Conservation (phyloP, 1,284 basidiomycete species). For the Peniophora sp. region DNA sequence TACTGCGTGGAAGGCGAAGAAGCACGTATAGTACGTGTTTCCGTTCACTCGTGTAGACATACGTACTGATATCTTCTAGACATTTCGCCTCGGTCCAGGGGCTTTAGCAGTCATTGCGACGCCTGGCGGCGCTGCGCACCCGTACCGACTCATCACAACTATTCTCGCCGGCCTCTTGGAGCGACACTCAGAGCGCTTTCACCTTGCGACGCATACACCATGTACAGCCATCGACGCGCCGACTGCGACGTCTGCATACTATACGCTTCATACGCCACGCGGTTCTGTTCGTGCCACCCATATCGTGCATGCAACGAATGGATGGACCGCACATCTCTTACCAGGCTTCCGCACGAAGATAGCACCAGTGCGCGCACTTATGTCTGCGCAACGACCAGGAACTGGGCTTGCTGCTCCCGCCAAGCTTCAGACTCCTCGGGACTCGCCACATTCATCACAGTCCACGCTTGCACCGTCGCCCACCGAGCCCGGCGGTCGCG, state of each 20-base stretch:
- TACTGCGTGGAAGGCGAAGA: slow-evolving; percentile 23
- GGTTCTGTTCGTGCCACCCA: slow-evolving; percentile 48
- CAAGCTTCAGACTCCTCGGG: neutral
- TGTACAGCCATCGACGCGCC: slow-evolving; percentile 27
- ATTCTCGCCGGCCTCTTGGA: slow-evolving; percentile 29
- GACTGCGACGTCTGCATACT: slow-evolving; percentile 17
- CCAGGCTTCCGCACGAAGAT: slow-evolving; percentile 33
- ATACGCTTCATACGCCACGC: slow-evolving; percentile 41
- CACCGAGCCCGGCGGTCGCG: slow-evolving; percentile 30
- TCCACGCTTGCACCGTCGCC: neutral
- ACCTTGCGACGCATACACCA: slow-evolving; percentile 31
- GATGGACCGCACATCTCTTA: slow-evolving; percentile 63
- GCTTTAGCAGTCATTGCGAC: slow-evolving; percentile 30
- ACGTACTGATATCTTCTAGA: slow-evolving; percentile 17
- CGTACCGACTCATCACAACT: slow-evolving; percentile 37
- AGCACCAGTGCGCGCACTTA: slow-evolving; percentile 51
- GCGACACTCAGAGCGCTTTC: slow-evolving; percentile 31
- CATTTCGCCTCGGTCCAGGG: slow-evolving; percentile 25
- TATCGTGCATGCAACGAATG: slow-evolving; percentile 77
- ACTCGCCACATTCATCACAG: too few relatives aligned
- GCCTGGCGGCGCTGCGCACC: slow-evolving; percentile 35
- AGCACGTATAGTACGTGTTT: slow-evolving; percentile 23
- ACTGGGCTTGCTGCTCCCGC: slow-evolving; percentile 14
- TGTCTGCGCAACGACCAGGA: slow-evolving; percentile 59
- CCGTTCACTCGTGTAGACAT: neutral